phyloP scores from a whole-genome alignment of 345 rosid genomes.

The Trapa bicornis region DNA sequence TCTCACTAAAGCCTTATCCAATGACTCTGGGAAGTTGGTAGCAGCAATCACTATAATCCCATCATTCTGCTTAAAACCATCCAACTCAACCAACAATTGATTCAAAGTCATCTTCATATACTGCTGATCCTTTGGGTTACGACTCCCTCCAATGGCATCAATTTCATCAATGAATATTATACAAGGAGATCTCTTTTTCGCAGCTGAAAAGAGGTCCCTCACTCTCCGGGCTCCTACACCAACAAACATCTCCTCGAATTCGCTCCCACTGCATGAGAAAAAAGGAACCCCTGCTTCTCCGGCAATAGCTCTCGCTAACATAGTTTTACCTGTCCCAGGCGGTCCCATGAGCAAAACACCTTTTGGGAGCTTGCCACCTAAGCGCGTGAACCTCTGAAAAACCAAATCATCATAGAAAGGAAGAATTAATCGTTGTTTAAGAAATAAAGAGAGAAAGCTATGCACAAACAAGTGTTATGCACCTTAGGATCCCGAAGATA shows the following conservation, averaged over 20 bases:
- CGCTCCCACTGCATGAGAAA: slow-evolving; percentile 99
- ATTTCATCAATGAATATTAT: slow-evolving; percentile 96
- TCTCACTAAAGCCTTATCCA: slow-evolving; percentile 91
- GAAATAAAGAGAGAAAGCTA: too few relatives aligned
- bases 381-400: slow-evolving; percentile 87
- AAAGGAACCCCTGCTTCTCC: slow-evolving; percentile 99
- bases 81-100: slow-evolving; percentile 87
- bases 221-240: slow-evolving; percentile 98
- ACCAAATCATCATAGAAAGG: background rate
- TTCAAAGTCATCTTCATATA: slow-evolving; percentile 98
- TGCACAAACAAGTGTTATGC: background rate
- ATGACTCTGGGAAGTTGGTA: slow-evolving; percentile 83
- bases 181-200: slow-evolving; percentile 94
- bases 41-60: slow-evolving; percentile 96
- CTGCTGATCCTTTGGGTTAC: slow-evolving; percentile 86
- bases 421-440: too few relatives aligned
- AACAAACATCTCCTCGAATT: slow-evolving; percentile 98
- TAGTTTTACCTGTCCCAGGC: slow-evolving; percentile 96
- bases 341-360: slow-evolving; percentile 97
- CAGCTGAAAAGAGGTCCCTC: slow-evolving; percentile 97
- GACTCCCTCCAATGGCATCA: slow-evolving; percentile 95
- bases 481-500: slow-evolving; percentile 98
- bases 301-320: slow-evolving; percentile 97
- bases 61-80: slow-evolving; percentile 96
- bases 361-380: slow-evolving; percentile 97